Conservation (phyloP, 495 filamentous ascomycete species). For the Neurospora sp. region DNA sequence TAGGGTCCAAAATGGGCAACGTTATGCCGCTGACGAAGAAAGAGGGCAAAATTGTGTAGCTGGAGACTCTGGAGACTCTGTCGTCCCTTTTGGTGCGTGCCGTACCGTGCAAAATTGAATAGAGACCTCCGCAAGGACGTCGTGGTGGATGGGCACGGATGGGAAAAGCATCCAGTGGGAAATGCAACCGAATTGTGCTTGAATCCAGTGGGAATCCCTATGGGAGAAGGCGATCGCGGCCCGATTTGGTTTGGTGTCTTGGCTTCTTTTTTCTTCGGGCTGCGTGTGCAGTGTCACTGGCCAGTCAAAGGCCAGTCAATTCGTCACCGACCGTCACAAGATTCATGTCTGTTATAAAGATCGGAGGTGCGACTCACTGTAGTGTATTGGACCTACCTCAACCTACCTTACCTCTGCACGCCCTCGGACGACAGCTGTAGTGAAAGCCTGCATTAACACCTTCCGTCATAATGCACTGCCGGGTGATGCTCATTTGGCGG, state of each 20-base stretch:
- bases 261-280: not conserved
- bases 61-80: not conserved
- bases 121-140: too few relatives aligned
- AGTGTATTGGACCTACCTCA: not conserved
- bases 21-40: not conserved
- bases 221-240: not conserved
- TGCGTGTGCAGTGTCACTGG: not conserved
- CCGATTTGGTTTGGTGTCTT: not conserved
- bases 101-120: not conserved
- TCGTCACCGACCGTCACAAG: not conserved
- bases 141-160: not conserved
- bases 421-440: not conserved
- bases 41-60: not conserved
- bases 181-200: not conserved
- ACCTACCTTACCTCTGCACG: not conserved
- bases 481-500: not conserved
- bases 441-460: not conserved
- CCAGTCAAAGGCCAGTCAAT: not conserved
- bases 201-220: not conserved
- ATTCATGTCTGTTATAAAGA: not conserved
- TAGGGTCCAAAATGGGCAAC: not conserved
- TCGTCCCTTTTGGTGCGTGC: not conserved
- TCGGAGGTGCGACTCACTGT: not conserved
- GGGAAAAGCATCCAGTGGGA: not conserved
- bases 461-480: not conserved